Conservation (phyloP, 1,284 basidiomycete species). For the Naganishia albida region DNA sequence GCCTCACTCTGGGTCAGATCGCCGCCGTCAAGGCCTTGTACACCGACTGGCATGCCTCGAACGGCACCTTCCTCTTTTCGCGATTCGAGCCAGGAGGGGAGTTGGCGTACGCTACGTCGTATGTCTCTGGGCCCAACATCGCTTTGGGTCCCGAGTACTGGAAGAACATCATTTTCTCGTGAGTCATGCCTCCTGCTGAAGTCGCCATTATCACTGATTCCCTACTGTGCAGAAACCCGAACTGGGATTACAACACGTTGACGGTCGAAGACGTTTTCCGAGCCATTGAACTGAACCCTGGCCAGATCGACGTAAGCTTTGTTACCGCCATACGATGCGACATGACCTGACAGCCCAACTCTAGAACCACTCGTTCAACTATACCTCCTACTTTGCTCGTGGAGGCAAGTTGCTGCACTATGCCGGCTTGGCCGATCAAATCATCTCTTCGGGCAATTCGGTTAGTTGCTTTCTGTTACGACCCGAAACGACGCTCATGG, state of each 20-base stretch:
- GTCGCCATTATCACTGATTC: no score
- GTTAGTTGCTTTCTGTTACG: no score
- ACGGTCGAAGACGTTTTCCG: conserved; percentile 14
- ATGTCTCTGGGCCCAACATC: conserved; percentile 25
- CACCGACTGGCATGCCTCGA: neutral
- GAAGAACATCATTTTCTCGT: conserved; percentile 26
- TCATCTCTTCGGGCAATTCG: conserved; percentile 50
- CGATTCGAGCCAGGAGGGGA: conserved; percentile 20
- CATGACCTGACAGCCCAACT: neutral
- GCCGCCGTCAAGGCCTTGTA: conserved; percentile 9
- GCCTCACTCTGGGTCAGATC: conserved; percentile 17
- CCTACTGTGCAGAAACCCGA: conserved; percentile 1
- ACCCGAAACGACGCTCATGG: neutral
- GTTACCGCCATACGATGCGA: neutral
- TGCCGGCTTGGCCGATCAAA: conserved; percentile 47
- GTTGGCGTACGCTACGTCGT: conserved; percentile 16
- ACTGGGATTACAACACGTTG: conserved; percentile 23
- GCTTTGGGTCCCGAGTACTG: conserved; percentile 22
- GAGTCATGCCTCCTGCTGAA: neutral
- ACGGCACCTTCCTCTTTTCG: conserved; percentile 14
- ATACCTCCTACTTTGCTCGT: conserved; percentile 43
- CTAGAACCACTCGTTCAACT: conserved; percentile 41
- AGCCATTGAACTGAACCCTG: conserved; percentile 8
- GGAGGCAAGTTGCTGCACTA: conserved; percentile 50
- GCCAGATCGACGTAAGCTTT: conserved; percentile 11